Conservation (phyloP, 2,329 filamentous ascomycete species). For the Aspergillus sp. region DNA sequence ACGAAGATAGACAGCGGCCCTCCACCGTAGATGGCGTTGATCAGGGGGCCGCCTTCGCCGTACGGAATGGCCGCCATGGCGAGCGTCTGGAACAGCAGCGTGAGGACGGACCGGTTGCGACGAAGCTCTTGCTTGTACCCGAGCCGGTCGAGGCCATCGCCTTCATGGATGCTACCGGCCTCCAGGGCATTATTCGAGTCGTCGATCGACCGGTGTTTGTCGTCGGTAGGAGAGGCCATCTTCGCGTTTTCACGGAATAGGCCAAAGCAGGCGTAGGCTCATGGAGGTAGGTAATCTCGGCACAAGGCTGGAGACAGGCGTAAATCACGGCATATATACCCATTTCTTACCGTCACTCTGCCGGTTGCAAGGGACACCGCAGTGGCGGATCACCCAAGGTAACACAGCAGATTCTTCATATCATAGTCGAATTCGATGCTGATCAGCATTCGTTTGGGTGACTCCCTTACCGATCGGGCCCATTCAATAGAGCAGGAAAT, state of each 20-base stretch:
- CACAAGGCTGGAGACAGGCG: background rate
- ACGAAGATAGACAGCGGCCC: slow-evolving; percentile 58
- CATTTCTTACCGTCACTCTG: too few relatives aligned
- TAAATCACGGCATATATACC: too few relatives aligned
- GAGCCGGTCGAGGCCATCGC: slow-evolving; percentile 40
- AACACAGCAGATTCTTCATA: too few relatives aligned
- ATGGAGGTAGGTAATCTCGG: too few relatives aligned
- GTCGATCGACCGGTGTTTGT: background rate
- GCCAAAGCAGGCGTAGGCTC: background rate
- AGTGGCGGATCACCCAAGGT: too few relatives aligned
- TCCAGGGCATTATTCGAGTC: background rate
- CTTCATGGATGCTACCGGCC: slow-evolving; percentile 19
- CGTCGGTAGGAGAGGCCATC: background rate
- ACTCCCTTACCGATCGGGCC: too few relatives aligned
- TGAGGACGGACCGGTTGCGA: slow-evolving; percentile 60
- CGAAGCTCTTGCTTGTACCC: slow-evolving; percentile 59
- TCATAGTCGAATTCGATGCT: too few relatives aligned
- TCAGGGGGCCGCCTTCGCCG: slow-evolving; percentile 43
- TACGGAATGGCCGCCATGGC: slow-evolving; percentile 62
- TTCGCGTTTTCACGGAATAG: background rate
- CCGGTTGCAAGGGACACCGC: too few relatives aligned
- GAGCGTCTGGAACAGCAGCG: slow-evolving; percentile 60
- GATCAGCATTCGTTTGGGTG: too few relatives aligned
- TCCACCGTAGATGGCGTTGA: slow-evolving; percentile 38
- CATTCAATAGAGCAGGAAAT: too few relatives aligned